Evolutionary conservation across 805 yeast species (phyloP), one percentile per base, ranked within the genome.

Genomic region (Nakazawaea ishiwadae): DNA sequence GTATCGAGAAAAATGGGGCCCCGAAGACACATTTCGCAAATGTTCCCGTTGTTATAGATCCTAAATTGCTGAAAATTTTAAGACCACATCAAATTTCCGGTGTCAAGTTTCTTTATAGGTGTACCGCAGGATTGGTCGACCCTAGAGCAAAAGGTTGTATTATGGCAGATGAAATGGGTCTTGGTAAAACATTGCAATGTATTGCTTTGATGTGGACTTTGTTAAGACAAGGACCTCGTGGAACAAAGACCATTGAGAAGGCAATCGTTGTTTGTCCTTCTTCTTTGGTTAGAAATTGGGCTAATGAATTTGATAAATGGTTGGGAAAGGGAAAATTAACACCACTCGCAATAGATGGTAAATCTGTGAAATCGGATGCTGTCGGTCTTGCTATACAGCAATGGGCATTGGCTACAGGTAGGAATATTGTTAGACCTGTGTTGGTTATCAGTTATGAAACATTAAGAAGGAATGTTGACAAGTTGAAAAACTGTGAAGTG

Each of bases 1-100:
- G 96, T 0, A 79, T 87, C 17, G 64, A 5, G 68, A 65, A 31
- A 65, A 68, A 29, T 70, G 70, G 39, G 79, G 73, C 19, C 63
- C 66, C 16, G 53, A 62, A 23, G 60, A 52, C 36, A 77, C 71
- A 48, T 80, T 28, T 76, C 50, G 87, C 96, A 0, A 81, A 86
- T 54, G 97, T 93, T 7, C 96, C 99, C 0, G 98, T 93, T 6
- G 97, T 93, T 1, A 84, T 93, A 35, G 99, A 93, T 58, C 99
- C 99, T 0, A 75, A 73, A 44, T 66, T 93, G 26, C 78, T 93
- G 17, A 85, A 84, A 55, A 81, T 87, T 32, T 67, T 93, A 35
- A 75, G 99, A 49, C 99, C 99, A 1, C 99, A 93, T 68, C 99
- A 93, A 60, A 81, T 93, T 4, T 95, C 91, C 37, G 99, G 99